Evolutionary conservation across 2,329 filamentous ascomycete species (phyloP).

Genomic region (Aspergillus piperis): DNA sequence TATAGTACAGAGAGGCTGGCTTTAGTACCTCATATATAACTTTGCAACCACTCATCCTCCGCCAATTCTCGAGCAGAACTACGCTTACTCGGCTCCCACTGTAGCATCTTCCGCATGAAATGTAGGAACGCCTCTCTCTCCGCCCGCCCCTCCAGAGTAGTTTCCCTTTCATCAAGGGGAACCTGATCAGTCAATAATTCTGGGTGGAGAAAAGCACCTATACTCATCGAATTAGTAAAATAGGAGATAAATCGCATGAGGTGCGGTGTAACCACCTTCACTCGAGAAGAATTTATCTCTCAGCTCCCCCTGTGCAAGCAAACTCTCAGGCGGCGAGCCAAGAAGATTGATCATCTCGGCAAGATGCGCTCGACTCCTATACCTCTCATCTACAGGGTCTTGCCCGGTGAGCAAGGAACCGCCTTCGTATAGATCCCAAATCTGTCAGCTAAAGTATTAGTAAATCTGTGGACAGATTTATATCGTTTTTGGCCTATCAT

Average conservation of each 20-base stretch:
- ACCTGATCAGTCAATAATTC: conserved; percentile 22
- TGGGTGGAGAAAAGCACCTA: conserved; percentile 31
- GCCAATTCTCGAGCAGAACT: conserved; percentile 33
- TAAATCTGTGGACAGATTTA: not conserved
- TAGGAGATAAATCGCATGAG: too few species aligned
- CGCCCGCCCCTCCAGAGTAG: conserved; percentile 33
- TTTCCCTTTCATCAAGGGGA: conserved; percentile 44
- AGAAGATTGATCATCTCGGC: conserved; percentile 53
- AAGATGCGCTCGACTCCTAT: conserved; percentile 50
- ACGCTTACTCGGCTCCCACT: conserved; percentile 36
- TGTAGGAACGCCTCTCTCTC: conserved; percentile 35
- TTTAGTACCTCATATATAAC: not conserved
- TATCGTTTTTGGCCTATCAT: conserved; percentile 44
- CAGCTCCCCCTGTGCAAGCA: conserved; percentile 36
- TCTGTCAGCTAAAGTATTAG: conserved; percentile 32
- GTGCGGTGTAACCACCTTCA: conserved; percentile 27
- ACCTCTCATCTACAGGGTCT: conserved; percentile 42
- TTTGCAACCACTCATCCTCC: conserved; percentile 32
- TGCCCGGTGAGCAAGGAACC: conserved; percentile 46
- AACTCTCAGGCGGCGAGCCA: conserved; percentile 40
- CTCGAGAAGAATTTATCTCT: conserved; percentile 44
- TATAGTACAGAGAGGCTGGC: too few species aligned
- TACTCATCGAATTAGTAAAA: not conserved
- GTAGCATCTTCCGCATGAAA: conserved; percentile 40
- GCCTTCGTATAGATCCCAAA: conserved; percentile 55